These are phyloP conservation scores for Cicer bijugum DNA, from an alignment of 306 rosid genomes.

Conservation along the genomic window DNA sequence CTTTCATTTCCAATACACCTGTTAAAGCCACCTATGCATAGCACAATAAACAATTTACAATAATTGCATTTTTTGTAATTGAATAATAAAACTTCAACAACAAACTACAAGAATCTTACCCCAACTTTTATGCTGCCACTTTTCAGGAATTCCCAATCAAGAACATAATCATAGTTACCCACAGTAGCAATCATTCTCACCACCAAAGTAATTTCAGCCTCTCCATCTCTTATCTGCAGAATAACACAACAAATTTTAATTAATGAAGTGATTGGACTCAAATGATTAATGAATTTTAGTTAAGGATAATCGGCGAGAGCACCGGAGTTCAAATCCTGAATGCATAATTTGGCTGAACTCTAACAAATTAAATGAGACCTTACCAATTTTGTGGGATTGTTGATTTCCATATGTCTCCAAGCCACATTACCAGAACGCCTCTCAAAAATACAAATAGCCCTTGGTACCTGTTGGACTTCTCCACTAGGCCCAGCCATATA, in stretches of 20 bases:
- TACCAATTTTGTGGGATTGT: conserved; percentile 73
- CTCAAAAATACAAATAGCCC: conserved; percentile 83
- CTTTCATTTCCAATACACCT: conserved; percentile 71
- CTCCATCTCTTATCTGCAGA: conserved; percentile 79
- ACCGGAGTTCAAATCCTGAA: too few relatives aligned
- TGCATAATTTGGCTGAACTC: too few relatives aligned
- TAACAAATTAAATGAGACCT: neutral
- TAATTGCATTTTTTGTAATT: neutral
- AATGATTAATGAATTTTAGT: too few relatives aligned
- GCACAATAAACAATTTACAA: conserved; percentile 6
- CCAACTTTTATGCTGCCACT: conserved; percentile 86
- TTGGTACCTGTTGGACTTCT: conserved; percentile 61
- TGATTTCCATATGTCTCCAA: conserved; percentile 87
- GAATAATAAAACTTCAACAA: neutral
- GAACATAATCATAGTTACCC: conserved; percentile 89
- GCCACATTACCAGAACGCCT: conserved; percentile 66
- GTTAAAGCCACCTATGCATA: conserved; percentile 74
- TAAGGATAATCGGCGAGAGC: too few relatives aligned
- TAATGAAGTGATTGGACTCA: too few relatives aligned
- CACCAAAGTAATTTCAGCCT: conserved; percentile 66
- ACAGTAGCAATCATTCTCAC: conserved; percentile 88
- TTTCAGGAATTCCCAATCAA: conserved; percentile 83
- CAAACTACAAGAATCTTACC: conserved; percentile 50
- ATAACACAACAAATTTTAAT: neutral
- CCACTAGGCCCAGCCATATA: conserved; percentile 73